Evolutionary conservation across 2,329 filamentous ascomycete species (phyloP), one percentile per base, ranked within the genome.

Genomic region (Fusarium graminum): DNA sequence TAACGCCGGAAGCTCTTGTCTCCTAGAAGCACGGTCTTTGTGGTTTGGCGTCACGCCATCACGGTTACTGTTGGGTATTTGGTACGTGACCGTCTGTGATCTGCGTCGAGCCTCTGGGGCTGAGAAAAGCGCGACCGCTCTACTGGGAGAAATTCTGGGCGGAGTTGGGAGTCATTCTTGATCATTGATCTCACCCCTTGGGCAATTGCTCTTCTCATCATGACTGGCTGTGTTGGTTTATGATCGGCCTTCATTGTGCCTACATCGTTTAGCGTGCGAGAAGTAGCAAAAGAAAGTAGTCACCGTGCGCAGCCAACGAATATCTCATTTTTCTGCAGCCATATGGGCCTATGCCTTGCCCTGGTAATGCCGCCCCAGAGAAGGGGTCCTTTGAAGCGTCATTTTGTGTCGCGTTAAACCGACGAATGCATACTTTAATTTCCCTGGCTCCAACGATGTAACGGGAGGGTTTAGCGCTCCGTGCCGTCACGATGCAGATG

Each of bases 391-490:
- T 68, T 40, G 17, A 34, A 44, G 46, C 60, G 60, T 62, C 60
- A 62, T 51, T 58, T 46, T 58, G 65, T 55, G 55, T 67, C 55
- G 61, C 59, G 43, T 55, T 61, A 25, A 68, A 47, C 65, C 60
- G 55, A 52, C 36, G 30, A 56, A 60, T 50, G 55, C 45, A 63
- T 60, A 55, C 52, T 25, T 63, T 67, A 41, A 43, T 36, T 17
- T 28, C 47, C 44, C 49, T 65, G 17, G 32, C 45, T 59, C 41
- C 38, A 36, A 55, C 45, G 26, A 32, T 42, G 50, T 22, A 28
- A 51, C 51, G 38, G 44, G 42, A 29, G 41, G 36, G 49, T 40
- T 52, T 52, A 19, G 38, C 38, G 22, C 46, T 57, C 40, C 44
- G 47, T 51, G 61, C 47, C 46, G 50, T 56, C 47, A 44, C n/a